Evolutionary conservation across 345 rosid species (phyloP).

Genomic region (Murraya paniculata): DNA sequence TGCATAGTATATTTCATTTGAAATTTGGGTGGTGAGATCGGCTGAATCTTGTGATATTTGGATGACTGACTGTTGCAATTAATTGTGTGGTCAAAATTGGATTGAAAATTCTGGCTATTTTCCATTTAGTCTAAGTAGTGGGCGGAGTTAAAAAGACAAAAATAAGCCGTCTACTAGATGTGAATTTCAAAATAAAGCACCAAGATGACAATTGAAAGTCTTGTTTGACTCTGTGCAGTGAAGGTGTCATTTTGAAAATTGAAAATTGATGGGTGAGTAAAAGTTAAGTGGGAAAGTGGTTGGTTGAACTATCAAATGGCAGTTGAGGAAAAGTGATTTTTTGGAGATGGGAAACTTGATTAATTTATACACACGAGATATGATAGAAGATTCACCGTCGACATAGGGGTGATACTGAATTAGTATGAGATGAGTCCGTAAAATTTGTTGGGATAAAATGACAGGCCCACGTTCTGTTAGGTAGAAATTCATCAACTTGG

Average conservation of each 20-base stretch:
- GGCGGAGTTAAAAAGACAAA: not conserved
- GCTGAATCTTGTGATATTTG: conserved; percentile 5
- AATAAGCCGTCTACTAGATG: no score
- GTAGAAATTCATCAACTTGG: not conserved
- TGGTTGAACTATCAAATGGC: not conserved
- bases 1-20: not conserved
- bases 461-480: not conserved
- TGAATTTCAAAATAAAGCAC: not conserved
- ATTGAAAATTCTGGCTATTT: not conserved
- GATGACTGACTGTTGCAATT: not conserved
- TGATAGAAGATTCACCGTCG: not conserved
- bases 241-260: not conserved
- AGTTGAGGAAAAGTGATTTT: not conserved
- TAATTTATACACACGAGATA: not conserved
- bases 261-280: not conserved
- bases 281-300: not conserved
- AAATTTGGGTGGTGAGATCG: not conserved
- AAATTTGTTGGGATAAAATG: not conserved
- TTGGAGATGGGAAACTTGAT: not conserved
- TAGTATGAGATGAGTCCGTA: not conserved
- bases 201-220: not conserved
- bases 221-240: not conserved
- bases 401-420: not conserved
- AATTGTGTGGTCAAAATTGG: not conserved
- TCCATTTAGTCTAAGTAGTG: not conserved